Percentiles rank a stretch among this genome's conserved stretches.
Evolutionary conservation across 345 rosid species (phyloP).

Genomic region (Ceriops zippeliana): DNA sequence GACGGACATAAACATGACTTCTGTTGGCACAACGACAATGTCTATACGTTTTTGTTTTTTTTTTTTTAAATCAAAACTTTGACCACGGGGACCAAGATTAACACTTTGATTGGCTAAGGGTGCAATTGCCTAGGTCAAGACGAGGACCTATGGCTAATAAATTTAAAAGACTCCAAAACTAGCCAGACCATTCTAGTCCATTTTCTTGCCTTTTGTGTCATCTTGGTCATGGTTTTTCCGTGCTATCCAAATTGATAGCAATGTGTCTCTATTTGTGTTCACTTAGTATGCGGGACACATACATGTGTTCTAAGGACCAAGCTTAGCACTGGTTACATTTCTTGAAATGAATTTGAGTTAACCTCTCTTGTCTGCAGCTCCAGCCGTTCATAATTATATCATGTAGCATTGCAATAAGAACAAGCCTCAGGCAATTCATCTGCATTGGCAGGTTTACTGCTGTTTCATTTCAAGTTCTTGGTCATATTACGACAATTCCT

Average conservation of each 20-base stretch:
- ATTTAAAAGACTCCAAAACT: too few relatives aligned
- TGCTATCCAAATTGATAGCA: too few relatives aligned
- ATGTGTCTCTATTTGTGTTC: background rate
- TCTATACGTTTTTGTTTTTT: too few relatives aligned
- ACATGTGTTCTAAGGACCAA: background rate
- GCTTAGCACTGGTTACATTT: background rate
- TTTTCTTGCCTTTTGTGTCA: too few relatives aligned
- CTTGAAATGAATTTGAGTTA: conserved; percentile 4
- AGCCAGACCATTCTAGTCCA: too few relatives aligned
- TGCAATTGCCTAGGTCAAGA: too few relatives aligned
- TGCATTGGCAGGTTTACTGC: conserved; percentile 96
- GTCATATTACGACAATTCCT: conserved; percentile 95
- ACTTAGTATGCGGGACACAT: background rate
- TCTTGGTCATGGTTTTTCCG: too few relatives aligned
- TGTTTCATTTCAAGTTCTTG: conserved; percentile 92
- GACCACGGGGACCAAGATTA: too few relatives aligned
- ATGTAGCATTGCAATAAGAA: conserved; percentile 87
- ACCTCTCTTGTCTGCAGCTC: conserved; percentile 43
- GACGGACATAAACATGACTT: too few relatives aligned
- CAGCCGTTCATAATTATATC: conserved; percentile 81
- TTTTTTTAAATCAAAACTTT: background rate
- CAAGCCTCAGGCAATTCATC: conserved; percentile 97
- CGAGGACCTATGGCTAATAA: too few relatives aligned
- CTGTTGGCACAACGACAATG: background rate
- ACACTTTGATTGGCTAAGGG: too few relatives aligned